Base-by-base conservation (phyloP, 495 filamentous ascomycete genomes). In the Daldinia vernicosa region DNA sequence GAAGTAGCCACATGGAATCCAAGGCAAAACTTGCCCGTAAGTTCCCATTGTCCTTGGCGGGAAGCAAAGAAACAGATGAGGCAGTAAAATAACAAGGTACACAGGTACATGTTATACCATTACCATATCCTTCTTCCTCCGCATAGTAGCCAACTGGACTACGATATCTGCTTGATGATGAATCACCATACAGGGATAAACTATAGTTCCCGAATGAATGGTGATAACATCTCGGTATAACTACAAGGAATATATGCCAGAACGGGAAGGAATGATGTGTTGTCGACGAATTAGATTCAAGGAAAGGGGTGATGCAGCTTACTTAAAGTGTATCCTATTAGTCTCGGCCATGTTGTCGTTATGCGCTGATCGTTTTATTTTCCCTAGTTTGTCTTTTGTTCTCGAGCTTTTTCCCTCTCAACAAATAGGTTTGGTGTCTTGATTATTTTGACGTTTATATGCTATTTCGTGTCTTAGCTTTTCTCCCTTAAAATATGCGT, bases 291-390 rank as follows among this genome's bases (percentile, higher is more conserved):
- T 67, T 7, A 50, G 47, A 65, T 43, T 26, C 14, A 33, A 40
- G 50, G 2, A 63, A 17, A 30, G 58, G 22, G 43, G 37, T 32
- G 56, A 14, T 57, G 22, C 27, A 55, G 74, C 81, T 75, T 64
- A 83, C 82, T 84, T 79, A 75, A 84, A 84, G 60, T 75, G 79
- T n/a, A 72, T 76, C 76, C 78, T 78, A 67, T 84, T 84, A n/a
- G 75, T 66, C 11, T 75, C 75, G 17, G 78, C 69, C 51, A 77
- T 73, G 8, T 30, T 54, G 52, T 32, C 60, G 52, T 62, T 70
- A 50, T 51, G 47, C 26, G 19, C 35, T 50, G 27, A 32, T 17
- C n/a, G 30, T 53, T 53, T 3, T 53, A 27, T 28, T 27, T 35
- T 39, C 11, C 11, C 17, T 19, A 9, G 17, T 27, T 43, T 19